phyloP scores from a whole-genome alignment of 345 rosid species.

The Hevea brasiliensis region DNA sequence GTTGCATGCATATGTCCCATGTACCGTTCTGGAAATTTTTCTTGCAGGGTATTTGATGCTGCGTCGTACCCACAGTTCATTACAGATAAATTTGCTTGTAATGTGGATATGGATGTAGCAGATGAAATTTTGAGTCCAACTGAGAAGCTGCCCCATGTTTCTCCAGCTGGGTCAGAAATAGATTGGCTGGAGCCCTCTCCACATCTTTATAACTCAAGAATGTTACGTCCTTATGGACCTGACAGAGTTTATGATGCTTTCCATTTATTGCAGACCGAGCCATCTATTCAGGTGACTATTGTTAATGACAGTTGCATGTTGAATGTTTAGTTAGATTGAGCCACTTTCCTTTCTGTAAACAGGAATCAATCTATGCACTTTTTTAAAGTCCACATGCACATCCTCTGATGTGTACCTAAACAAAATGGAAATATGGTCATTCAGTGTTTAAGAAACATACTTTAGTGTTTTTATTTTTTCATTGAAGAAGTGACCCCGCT shows the following conservation, averaged over 20 bases:
- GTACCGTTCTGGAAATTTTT: background rate
- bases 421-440: background rate
- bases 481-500: background rate
- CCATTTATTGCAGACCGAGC: constrained; percentile 73
- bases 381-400: background rate
- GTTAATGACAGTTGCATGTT: background rate
- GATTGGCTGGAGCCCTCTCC: constrained; percentile 80
- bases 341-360: background rate
- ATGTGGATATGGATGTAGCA: constrained; percentile 33
- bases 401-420: background rate
- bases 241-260: constrained; percentile 70
- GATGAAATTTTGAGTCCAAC: constrained; percentile 35
- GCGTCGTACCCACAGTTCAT: constrained; percentile 40
- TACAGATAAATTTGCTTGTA: constrained; percentile 49
- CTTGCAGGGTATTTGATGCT: constrained; percentile 54
- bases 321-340: background rate
- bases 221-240: constrained; percentile 49
- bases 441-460: background rate
- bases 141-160: constrained; percentile 32
- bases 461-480: background rate
- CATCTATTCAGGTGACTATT: constrained; percentile 64
- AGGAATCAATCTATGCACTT: background rate
- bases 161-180: constrained; percentile 48
- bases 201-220: constrained; percentile 41
- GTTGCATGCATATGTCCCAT: background rate